phyloP scores from a whole-genome alignment of 169 alveolate genomes.

The Plasmodium relictum region DNA sequence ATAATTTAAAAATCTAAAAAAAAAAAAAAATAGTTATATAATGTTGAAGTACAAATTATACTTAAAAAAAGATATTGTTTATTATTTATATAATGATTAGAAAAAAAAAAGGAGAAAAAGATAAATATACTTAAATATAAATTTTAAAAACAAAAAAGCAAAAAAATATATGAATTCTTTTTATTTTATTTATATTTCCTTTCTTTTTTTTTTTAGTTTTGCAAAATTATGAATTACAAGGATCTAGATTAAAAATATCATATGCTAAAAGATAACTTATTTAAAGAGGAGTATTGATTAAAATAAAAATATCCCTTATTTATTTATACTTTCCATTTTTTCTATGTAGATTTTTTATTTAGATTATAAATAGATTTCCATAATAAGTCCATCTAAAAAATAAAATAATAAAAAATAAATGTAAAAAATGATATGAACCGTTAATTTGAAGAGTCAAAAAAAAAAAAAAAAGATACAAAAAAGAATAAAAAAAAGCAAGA shows the following conservation, averaged over 20 bases:
- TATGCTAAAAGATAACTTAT: slow-evolving; percentile 57
- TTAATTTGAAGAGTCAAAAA: background rate
- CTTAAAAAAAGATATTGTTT: background rate
- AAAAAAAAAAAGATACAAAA: slow-evolving; percentile 7
- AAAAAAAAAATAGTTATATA: slow-evolving; percentile 17
- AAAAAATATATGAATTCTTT: background rate
- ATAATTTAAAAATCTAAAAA: background rate
- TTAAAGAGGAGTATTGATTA: background rate
- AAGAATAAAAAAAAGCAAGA: background rate
- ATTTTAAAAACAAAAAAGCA: background rate
- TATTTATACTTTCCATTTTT: slow-evolving; percentile 7
- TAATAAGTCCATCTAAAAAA: slow-evolving; percentile 52
- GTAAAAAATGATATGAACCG: background rate
- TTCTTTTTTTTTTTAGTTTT: slow-evolving; percentile 47
- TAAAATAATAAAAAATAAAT: slow-evolving; percentile 24
- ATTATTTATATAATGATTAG: background rate
- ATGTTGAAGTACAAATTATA: background rate
- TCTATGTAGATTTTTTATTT: slow-evolving; percentile 41
- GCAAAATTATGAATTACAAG: slow-evolving; percentile 76
- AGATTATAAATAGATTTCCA: slow-evolving; percentile 77
- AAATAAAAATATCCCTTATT: background rate
- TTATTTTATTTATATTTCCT: slow-evolving; percentile 1
- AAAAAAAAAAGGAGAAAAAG: background rate
- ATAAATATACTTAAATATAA: background rate
- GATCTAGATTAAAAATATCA: slow-evolving; percentile 67